phyloP scores from a whole-genome alignment of 352 stramenopile genomes.

The Globisporangium carolinianum region DNA sequence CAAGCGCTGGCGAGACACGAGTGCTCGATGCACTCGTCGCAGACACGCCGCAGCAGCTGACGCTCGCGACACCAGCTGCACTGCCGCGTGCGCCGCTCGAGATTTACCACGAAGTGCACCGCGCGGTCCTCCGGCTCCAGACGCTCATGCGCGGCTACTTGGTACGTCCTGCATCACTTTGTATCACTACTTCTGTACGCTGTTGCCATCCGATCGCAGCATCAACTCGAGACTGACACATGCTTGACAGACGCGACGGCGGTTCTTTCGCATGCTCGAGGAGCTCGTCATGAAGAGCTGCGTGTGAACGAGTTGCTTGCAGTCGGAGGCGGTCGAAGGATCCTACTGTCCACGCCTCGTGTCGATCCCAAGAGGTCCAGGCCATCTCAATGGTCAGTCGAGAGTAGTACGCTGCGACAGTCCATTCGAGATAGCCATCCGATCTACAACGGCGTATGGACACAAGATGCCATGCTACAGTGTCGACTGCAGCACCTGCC shows the following conservation, averaged over 20 bases:
- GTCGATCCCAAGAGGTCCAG: too few species aligned
- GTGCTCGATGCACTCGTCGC: neutral
- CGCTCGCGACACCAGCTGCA: too few species aligned
- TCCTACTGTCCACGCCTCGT: too few species aligned
- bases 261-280: conserved; percentile 34
- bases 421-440: too few species aligned
- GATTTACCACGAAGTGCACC: conserved; percentile 15
- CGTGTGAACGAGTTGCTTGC: neutral
- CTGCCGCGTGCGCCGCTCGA: conserved; percentile 4
- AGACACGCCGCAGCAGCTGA: neutral
- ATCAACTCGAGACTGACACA: neutral
- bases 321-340: too few species aligned
- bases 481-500: too few species aligned
- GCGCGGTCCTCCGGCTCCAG: conserved; percentile 13
- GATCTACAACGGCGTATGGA: too few species aligned
- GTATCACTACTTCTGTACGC: neutral
- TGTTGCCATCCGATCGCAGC: neutral
- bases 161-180: conserved; percentile 9
- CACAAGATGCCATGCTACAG: too few species aligned
- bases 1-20: neutral
- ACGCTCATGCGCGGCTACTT: conserved; percentile 19
- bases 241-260: conserved; percentile 20
- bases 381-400: too few species aligned
- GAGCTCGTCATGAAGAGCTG: conserved; percentile 21
- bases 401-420: too few species aligned